Conservation (phyloP, 2,329 filamentous ascomycete species). For the Fusarium torreyae region DNA sequence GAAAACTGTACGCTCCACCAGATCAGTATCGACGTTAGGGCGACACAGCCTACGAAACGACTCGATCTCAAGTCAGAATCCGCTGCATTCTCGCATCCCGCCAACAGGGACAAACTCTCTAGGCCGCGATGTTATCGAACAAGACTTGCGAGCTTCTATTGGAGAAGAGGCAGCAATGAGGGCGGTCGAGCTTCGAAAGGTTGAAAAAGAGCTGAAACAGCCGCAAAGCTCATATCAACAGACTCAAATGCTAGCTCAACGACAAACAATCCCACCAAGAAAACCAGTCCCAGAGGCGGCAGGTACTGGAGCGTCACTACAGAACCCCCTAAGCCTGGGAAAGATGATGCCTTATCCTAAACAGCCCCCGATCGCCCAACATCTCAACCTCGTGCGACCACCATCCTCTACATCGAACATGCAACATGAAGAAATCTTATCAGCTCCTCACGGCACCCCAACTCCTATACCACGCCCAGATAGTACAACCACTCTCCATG, state of each 20-base stretch:
- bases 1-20: slow-evolving; percentile 20
- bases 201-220: not conserved
- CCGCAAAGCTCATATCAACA: not conserved
- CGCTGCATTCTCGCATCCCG: not conserved
- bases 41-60: slow-evolving; percentile 11
- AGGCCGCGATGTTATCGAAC: not conserved
- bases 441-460: slow-evolving; percentile 2
- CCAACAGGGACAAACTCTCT: slow-evolving; percentile 5
- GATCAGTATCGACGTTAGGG: slow-evolving; percentile 28
- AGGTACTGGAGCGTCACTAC: slow-evolving; percentile 20
- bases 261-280: slow-evolving; percentile 15
- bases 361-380: slow-evolving; percentile 58
- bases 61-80: slow-evolving; percentile 25
- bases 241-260: slow-evolving; percentile 8
- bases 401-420: slow-evolving; percentile 50
- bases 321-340: slow-evolving; percentile 53
- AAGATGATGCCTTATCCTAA: slow-evolving; percentile 58
- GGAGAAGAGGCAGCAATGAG: slow-evolving; percentile 40
- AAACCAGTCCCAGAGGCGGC: slow-evolving; percentile 23
- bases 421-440: slow-evolving; percentile 6
- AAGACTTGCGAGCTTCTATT: slow-evolving; percentile 30
- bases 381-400: slow-evolving; percentile 56
- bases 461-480: slow-evolving; percentile 44
- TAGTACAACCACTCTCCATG: slow-evolving; percentile 59
- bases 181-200: slow-evolving; percentile 33